Conservation (phyloP, 2,329 filamentous ascomycete species). For the Epichloe aotearoae region DNA sequence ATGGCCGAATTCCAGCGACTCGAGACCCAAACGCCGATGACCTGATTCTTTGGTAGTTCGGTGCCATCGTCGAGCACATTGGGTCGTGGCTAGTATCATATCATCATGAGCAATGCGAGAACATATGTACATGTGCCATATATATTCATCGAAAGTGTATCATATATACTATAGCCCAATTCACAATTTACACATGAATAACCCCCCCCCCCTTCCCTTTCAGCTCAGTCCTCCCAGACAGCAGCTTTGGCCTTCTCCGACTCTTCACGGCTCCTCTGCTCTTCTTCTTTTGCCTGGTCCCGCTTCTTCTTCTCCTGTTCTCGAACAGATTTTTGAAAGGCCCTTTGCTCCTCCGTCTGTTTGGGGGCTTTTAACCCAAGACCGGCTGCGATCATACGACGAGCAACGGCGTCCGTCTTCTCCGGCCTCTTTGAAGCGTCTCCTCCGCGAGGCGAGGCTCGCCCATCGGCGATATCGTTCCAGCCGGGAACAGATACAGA, state of each 20-base stretch:
- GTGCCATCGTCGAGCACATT: conserved; percentile 19
- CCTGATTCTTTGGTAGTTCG: conserved; percentile 13
- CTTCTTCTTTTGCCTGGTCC: conserved; percentile 57
- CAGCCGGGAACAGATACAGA: conserved; percentile 3
- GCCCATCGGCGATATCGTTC: neutral
- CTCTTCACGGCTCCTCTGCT: conserved; percentile 45
- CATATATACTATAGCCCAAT: neutral
- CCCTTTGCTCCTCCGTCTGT: conserved; percentile 76
- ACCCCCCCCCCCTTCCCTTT: too few relatives aligned
- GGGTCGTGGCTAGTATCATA: conserved; percentile 9
- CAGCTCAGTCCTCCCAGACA: conserved; percentile 64
- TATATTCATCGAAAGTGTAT: conserved; percentile 10
- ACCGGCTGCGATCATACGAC: conserved; percentile 78
- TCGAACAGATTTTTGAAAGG: conserved; percentile 69
- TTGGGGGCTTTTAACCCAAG: conserved; percentile 69
- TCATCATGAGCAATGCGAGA: too few relatives aligned
- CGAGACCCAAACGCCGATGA: conserved; percentile 22
- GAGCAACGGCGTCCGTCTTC: conserved; percentile 86
- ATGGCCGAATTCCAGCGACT: conserved; percentile 13
- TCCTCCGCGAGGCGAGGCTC: conserved; percentile 8
- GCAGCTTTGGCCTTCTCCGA: conserved; percentile 65
- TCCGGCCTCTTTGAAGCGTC: conserved; percentile 46
- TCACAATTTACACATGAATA: neutral
- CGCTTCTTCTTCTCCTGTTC: conserved; percentile 72
- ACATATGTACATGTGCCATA: too few relatives aligned